Conservation (phyloP, 352 stramenopile genomes). For the Globisporangium cederbergense region DNA sequence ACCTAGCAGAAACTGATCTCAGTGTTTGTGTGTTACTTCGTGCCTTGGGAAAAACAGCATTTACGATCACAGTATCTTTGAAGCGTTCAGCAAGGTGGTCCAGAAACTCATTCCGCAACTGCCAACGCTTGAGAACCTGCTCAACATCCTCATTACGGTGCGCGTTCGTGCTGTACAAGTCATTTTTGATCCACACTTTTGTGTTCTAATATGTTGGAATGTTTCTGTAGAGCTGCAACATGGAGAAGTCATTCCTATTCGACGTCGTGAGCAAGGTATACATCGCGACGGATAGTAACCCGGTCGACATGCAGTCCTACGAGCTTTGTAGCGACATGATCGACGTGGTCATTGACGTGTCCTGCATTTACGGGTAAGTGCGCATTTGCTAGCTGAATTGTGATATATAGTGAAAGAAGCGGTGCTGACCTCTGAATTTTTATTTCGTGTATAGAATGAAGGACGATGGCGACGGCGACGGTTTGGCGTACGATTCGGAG, state of each 20-base stretch:
- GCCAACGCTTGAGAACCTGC: conserved; percentile 96
- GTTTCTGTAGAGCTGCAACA: conserved; percentile 90
- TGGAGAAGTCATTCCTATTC: conserved; percentile 99
- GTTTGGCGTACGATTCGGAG: conserved; percentile 94
- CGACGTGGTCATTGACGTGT: conserved; percentile 99
- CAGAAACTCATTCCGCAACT: conserved; percentile 97
- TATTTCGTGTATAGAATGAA: conserved; percentile 57
- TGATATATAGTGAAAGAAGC: neutral
- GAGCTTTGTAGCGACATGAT: conserved; percentile 99
- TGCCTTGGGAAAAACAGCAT: conserved; percentile 39
- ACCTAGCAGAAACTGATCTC: neutral
- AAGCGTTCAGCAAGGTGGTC: conserved; percentile 96
- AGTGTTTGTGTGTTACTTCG: neutral
- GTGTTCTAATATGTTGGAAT: conserved; percentile 1
- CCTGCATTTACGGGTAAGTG: conserved; percentile 94
- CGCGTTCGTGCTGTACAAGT: neutral
- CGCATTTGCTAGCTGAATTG: conserved; percentile 14
- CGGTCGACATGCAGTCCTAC: conserved; percentile 97
- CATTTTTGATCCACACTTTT: neutral
- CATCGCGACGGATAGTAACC: conserved; percentile 97
- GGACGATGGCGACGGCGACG: conserved; percentile 88
- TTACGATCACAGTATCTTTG: conserved; percentile 97
- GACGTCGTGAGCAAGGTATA: conserved; percentile 99
- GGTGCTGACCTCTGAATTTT: neutral
- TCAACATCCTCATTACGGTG: conserved; percentile 96